Conservation (phyloP, 2,329 filamentous ascomycete genomes). For the Fonsecaea pugnacius region DNA sequence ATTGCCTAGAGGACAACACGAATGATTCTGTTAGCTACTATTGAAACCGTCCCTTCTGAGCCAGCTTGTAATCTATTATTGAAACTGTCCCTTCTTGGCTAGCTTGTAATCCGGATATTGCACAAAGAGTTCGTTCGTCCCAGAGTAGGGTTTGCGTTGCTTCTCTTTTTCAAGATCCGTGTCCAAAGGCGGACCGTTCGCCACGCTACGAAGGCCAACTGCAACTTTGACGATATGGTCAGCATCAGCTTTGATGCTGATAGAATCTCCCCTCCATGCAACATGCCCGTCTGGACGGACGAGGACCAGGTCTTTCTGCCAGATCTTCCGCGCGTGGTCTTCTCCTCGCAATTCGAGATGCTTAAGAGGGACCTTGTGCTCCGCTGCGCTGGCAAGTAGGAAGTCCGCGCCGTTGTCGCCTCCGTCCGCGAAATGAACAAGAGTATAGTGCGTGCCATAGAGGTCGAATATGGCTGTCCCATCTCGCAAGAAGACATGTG, state of each 20-base stretch:
- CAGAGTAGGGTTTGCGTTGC: neutral
- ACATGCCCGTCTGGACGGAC: slow-evolving; percentile 9
- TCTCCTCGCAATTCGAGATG: neutral
- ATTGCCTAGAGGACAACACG: too few relatives aligned
- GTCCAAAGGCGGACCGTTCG: slow-evolving; percentile 1
- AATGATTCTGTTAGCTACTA: neutral
- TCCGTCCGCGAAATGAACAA: neutral
- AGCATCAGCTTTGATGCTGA: slow-evolving; percentile 3
- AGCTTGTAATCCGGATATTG: slow-evolving; percentile 1
- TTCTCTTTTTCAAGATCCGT: slow-evolving; percentile 1
- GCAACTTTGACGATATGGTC: neutral
- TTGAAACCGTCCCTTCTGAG: too few relatives aligned
- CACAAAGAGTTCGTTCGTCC: slow-evolving; percentile 7
- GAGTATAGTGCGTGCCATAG: slow-evolving; percentile 2
- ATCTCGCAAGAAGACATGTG: slow-evolving; percentile 1
- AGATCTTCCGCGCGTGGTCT: neutral
- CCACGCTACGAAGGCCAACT: slow-evolving; percentile 3
- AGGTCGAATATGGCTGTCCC: slow-evolving; percentile 3
- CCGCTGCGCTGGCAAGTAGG: neutral
- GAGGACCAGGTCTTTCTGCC: neutral
- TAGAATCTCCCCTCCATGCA: slow-evolving; percentile 1
- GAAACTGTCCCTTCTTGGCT: neutral
- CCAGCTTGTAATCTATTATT: neutral
- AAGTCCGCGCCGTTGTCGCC: neutral
- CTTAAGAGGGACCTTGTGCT: neutral